These are phyloP conservation scores for Lactarius hatsudake DNA, from an alignment of 768 basidiomycete genomes.

Conservation along the genomic window DNA sequence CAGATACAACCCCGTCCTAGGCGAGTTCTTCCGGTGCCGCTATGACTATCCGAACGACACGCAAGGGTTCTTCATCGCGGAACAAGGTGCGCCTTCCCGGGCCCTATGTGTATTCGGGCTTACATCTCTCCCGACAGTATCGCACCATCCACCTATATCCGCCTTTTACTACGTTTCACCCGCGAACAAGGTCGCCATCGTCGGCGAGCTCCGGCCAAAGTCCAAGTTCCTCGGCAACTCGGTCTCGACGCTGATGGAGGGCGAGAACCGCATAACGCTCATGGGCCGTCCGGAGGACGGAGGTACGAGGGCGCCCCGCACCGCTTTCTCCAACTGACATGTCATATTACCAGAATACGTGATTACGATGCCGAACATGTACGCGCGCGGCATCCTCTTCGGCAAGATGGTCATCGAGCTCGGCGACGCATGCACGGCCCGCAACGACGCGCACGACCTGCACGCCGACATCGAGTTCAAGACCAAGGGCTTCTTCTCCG, in stretches of 20 bases:
- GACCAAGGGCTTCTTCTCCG: conserved; percentile 98
- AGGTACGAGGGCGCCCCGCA: conserved; percentile 40
- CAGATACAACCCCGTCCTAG: conserved; percentile 92
- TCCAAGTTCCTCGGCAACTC: conserved; percentile 96
- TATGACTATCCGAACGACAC: conserved; percentile 91
- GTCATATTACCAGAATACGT: conserved; percentile 86
- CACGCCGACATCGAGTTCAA: conserved; percentile 92
- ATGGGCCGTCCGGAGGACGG: conserved; percentile 85
- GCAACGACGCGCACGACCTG: conserved; percentile 74
- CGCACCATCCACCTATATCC: conserved; percentile 91
- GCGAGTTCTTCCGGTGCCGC: conserved; percentile 96
- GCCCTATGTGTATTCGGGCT: background rate
- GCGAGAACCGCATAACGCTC: conserved; percentile 84
- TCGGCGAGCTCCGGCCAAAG: conserved; percentile 94
- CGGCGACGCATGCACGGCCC: conserved; percentile 83
- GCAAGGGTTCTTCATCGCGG: conserved; percentile 94
- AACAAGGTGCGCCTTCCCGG: conserved; percentile 73
- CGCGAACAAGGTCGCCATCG: conserved; percentile 78
- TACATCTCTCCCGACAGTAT: conserved; percentile 52
- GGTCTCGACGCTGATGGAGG: conserved; percentile 95
- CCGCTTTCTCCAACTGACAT: background rate
- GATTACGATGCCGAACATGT: conserved; percentile 98
- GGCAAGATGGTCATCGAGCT: conserved; percentile 96
- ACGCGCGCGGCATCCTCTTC: conserved; percentile 82
- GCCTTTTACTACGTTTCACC: conserved; percentile 97